Evolutionary conservation across 2,329 filamentous ascomycete species (phyloP).

Genomic region (Cordyceps pruinosa): DNA sequence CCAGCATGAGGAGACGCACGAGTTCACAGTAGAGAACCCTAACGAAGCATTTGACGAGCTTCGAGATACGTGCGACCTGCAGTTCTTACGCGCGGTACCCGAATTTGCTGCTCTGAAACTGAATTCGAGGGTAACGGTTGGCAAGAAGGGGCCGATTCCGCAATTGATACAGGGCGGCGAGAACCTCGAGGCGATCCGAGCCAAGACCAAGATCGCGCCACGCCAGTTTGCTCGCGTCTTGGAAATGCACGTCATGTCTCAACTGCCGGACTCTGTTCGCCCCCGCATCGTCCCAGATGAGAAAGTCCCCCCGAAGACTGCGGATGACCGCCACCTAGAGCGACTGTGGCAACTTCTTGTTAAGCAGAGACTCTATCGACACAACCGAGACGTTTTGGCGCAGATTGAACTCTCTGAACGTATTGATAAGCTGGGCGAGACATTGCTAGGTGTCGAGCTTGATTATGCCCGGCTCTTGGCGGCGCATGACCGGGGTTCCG

Average conservation of each 20-base stretch:
- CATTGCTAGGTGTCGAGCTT: conserved; percentile 59
- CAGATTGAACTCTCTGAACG: conserved; percentile 63
- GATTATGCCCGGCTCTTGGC: conserved; percentile 64
- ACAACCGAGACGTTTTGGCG: conserved; percentile 64
- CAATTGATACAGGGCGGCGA: conserved; percentile 51
- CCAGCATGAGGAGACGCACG: conserved; percentile 60
- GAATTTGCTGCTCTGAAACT: conserved; percentile 52
- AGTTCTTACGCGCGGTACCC: conserved; percentile 52
- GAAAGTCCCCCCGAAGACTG: conserved; percentile 38
- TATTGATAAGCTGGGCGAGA: conserved; percentile 65
- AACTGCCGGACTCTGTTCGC: conserved; percentile 49
- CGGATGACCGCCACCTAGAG: conserved; percentile 55
- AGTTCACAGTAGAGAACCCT: conserved; percentile 91
- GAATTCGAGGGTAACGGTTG: conserved; percentile 44
- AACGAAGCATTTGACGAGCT: conserved; percentile 80
- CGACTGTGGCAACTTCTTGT: conserved; percentile 66
- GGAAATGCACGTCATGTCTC: conserved; percentile 67
- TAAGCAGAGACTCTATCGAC: conserved; percentile 70
- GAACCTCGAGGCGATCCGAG: conserved; percentile 49
- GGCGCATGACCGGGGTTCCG: conserved; percentile 33
- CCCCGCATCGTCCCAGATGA: conserved; percentile 40
- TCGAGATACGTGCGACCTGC: conserved; percentile 67
- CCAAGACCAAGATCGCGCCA: conserved; percentile 61
- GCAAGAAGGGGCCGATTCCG: conserved; percentile 40
- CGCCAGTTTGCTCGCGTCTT: conserved; percentile 70